A percentile compares a stretch with the other conserved stretches of the same genome.
These are phyloP conservation scores for Saksenaea vasiformis DNA, from an alignment of 371 early-diverging fungal genomes.

Conservation along the genomic window DNA sequence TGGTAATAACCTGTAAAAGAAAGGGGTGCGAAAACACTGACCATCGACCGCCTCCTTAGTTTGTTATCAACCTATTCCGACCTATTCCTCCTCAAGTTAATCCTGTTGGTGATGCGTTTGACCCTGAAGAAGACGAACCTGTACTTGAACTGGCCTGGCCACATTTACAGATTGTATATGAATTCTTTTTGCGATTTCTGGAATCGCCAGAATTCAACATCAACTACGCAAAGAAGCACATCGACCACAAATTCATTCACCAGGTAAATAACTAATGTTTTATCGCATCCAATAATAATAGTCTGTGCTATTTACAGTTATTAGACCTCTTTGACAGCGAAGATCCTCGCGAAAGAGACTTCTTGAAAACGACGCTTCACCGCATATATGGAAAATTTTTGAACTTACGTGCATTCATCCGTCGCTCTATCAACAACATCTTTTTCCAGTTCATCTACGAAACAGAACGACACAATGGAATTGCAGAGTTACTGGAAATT, in stretches of 20 bases:
- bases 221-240: constrained; percentile 91
- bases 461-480: constrained; percentile 94
- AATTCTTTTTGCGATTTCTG: constrained; percentile 93
- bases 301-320: constrained; percentile 52
- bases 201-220: constrained; percentile 97
- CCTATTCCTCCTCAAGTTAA: constrained; percentile 96
- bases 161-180: constrained; percentile 95
- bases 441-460: constrained; percentile 98
- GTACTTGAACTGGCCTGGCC: constrained; percentile 96
- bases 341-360: constrained; percentile 97
- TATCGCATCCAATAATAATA: neutral
- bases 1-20: constrained; percentile 63
- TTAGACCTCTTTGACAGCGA: constrained; percentile 97
- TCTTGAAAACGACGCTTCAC: constrained; percentile 95
- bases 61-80: constrained; percentile 90
- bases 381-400: constrained; percentile 98
- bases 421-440: constrained; percentile 95
- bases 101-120: constrained; percentile 94
- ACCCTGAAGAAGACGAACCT: constrained; percentile 98
- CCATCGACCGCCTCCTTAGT: constrained; percentile 46
- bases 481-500: constrained; percentile 95
- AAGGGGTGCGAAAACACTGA: neutral
- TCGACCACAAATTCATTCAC: constrained; percentile 91
- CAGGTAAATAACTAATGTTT: constrained; percentile 54
- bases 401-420: constrained; percentile 94